Percentiles rank a stretch among this genome's conserved stretches.
phyloP scores from a whole-genome alignment of 169 alveolate species.

The Plasmodium billcollinsi region DNA sequence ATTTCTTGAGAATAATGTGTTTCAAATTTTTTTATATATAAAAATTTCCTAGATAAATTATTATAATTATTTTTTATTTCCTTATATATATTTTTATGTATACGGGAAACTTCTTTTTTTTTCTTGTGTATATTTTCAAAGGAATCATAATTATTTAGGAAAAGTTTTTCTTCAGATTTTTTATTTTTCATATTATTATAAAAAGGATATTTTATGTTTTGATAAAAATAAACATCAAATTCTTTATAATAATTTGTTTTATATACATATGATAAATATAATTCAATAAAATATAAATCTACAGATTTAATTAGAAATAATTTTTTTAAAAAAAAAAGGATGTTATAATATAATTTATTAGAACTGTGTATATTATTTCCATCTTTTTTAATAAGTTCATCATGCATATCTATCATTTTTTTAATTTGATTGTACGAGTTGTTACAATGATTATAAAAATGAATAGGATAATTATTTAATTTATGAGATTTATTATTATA shows the following conservation, averaged over 20 bases:
- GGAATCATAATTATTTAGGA: conserved; percentile 39
- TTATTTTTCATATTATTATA: conserved; percentile 7
- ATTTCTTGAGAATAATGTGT: conserved; percentile 16
- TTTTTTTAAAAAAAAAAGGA: conserved; percentile 8
- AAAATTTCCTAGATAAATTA: neutral
- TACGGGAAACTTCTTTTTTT: conserved; percentile 23
- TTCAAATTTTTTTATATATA: conserved; percentile 14
- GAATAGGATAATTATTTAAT: no score
- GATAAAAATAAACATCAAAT: neutral
- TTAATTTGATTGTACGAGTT: neutral
- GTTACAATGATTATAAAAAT: no score
- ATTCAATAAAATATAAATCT: conserved; percentile 5
- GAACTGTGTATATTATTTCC: neutral
- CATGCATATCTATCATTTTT: neutral
- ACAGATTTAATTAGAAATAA: neutral
- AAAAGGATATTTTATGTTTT: neutral
- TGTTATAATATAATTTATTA: neutral
- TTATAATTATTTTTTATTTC: conserved; percentile 21
- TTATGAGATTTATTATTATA: no score
- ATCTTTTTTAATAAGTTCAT: neutral
- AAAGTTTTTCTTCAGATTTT: conserved; percentile 8
- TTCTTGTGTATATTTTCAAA: conserved; percentile 34
- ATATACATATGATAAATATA: conserved; percentile 30
- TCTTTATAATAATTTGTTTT: conserved; percentile 13
- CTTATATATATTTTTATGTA: conserved; percentile 28